A percentile compares a stretch with the other conserved stretches of the same genome.
Conservation (phyloP, 345 rosid species). For the Alliaria petiolata region DNA sequence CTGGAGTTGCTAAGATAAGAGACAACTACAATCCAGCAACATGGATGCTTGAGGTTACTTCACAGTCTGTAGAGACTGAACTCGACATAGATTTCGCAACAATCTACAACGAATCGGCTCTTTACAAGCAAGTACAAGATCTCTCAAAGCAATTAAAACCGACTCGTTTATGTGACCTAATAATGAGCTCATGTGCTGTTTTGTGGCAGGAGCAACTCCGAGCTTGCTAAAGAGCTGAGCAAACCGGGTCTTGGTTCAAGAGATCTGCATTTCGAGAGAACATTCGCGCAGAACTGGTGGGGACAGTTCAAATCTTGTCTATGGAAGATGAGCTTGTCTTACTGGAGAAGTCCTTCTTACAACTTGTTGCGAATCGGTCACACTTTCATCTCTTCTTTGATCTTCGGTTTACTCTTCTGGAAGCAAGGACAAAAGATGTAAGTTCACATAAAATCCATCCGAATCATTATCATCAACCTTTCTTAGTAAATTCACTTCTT, state of each 20-base stretch:
- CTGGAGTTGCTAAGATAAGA: constrained; percentile 56
- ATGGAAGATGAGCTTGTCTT: constrained; percentile 76
- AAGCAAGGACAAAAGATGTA: constrained; percentile 62
- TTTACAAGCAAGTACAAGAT: constrained; percentile 46
- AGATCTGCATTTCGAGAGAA: constrained; percentile 53
- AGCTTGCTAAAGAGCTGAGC: constrained; percentile 46
- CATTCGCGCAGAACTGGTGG: constrained; percentile 50
- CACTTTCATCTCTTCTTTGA: constrained; percentile 36
- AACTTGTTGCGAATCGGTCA: constrained; percentile 50
- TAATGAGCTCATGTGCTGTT: not conserved
- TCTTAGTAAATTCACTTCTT: not conserved
- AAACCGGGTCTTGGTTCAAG: constrained; percentile 42
- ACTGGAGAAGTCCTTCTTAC: constrained; percentile 84
- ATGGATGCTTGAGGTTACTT: constrained; percentile 77
- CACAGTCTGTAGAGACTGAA: constrained; percentile 52
- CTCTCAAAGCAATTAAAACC: no score
- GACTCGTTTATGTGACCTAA: no score
- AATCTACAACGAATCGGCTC: constrained; percentile 44
- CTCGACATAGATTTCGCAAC: constrained; percentile 59
- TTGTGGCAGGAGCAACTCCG: constrained; percentile 42
- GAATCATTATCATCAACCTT: not conserved
- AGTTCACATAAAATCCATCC: no score
- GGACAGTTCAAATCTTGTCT: constrained; percentile 69
- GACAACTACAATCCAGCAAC: constrained; percentile 77
- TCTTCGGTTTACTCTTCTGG: constrained; percentile 66